A percentile compares a stretch with the other conserved stretches of the same genome.
Conservation (phyloP, 2,329 filamentous ascomycete species). For the Exophiala oligosperma region DNA sequence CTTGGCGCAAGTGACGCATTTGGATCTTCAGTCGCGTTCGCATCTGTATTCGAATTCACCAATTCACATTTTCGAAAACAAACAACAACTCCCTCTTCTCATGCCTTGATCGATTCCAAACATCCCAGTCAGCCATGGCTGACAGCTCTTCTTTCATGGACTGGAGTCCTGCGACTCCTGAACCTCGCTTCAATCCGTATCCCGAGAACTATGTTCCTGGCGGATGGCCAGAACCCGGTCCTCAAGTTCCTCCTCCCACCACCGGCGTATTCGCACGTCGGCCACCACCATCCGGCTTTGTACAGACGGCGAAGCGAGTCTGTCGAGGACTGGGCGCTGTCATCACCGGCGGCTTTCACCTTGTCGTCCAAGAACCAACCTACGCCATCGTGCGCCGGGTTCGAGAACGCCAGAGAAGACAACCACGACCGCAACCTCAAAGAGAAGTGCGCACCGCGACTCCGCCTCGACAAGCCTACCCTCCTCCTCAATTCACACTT, state of each 20-base stretch:
- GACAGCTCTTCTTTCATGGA: constrained; percentile 26
- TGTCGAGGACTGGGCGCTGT: constrained; percentile 12
- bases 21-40: not conserved
- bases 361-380: constrained; percentile 12
- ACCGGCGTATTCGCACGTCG: constrained; percentile 16
- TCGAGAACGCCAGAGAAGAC: constrained; percentile 6
- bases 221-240: constrained; percentile 19
- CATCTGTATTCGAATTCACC: not conserved
- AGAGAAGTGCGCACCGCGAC: not conserved
- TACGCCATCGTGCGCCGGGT: constrained; percentile 18
- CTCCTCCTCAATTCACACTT: not conserved
- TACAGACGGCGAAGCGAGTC: constrained; percentile 19
- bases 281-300: constrained; percentile 4
- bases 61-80: not conserved
- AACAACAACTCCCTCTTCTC: not conserved
- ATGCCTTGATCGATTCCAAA: not conserved
- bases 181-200: constrained; percentile 18
- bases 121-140: constrained; percentile 20
- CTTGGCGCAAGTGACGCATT: not conserved
- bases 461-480: not conserved
- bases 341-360: not conserved
- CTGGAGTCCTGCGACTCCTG: constrained; percentile 22
- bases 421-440: constrained; percentile 4
- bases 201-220: constrained; percentile 20
- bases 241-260: constrained; percentile 5